A percentile compares a stretch with the other conserved stretches of the same genome.
Evolutionary conservation across 208 protist species (phyloP).

Genomic region (Giardia muris): DNA sequence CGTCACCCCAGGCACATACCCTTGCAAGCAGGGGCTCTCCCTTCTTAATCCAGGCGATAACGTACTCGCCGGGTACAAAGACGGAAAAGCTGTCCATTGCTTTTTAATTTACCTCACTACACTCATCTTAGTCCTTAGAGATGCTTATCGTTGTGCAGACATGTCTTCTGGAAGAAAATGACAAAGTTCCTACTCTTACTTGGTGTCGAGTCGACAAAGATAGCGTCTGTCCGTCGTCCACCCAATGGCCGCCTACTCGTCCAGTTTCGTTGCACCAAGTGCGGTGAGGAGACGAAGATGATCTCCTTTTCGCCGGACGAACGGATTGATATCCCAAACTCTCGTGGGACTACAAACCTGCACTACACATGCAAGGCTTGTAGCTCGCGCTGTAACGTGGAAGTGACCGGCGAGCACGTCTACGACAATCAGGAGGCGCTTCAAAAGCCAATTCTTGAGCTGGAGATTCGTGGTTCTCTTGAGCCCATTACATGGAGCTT

Average conservation of each 20-base stretch:
- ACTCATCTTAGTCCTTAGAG: too few relatives aligned
- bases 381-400: background rate
- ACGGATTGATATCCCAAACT: background rate
- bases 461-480: background rate
- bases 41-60: too few relatives aligned
- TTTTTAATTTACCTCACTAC: too few relatives aligned
- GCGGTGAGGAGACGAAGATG: background rate
- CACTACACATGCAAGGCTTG: background rate
- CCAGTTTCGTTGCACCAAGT: background rate
- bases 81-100: too few relatives aligned
- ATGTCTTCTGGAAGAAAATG: too few relatives aligned
- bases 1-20: too few relatives aligned
- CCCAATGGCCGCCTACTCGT: background rate
- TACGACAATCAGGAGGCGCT: background rate
- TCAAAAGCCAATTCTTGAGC: background rate
- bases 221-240: background rate
- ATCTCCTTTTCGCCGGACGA: background rate
- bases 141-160: too few relatives aligned
- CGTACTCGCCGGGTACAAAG: background rate
- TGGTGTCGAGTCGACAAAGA: background rate
- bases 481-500: background rate
- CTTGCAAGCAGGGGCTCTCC: too few relatives aligned
- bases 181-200: background rate
- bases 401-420: background rate
- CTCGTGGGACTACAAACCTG: background rate